These are phyloP conservation scores for Nemania abortiva DNA, from an alignment of 2,329 filamentous ascomycete genomes.

Conservation along the genomic window DNA sequence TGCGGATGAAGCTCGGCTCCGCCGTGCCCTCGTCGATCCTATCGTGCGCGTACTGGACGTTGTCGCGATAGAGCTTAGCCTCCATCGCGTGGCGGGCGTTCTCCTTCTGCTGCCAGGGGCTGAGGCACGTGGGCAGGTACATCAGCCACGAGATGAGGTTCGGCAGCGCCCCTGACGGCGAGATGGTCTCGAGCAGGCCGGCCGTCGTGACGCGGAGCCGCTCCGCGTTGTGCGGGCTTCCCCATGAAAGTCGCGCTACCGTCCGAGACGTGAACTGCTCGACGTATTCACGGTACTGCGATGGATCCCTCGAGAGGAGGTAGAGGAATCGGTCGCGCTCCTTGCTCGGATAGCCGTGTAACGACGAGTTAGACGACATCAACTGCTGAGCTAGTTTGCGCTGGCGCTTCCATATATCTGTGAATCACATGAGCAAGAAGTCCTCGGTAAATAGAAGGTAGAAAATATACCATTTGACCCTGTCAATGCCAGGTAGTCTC, in stretches of 20 bases:
- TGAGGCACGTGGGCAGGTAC: slow-evolving; percentile 55
- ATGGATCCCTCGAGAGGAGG: slow-evolving; percentile 55
- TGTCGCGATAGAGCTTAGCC: slow-evolving; percentile 54
- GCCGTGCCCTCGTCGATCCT: slow-evolving; percentile 51
- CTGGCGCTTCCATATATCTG: slow-evolving; percentile 63
- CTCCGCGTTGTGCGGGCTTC: slow-evolving; percentile 56
- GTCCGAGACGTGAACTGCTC: slow-evolving; percentile 63
- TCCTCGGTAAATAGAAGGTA: not conserved
- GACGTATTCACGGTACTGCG: slow-evolving; percentile 59
- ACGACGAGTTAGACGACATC: slow-evolving; percentile 55
- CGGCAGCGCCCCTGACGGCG: slow-evolving; percentile 58
- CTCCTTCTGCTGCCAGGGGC: slow-evolving; percentile 62
- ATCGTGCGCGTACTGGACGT: slow-evolving; percentile 54
- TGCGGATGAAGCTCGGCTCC: slow-evolving; percentile 57
- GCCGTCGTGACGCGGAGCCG: slow-evolving; percentile 60
- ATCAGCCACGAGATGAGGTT: slow-evolving; percentile 56
- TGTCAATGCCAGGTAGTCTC: slow-evolving; percentile 60
- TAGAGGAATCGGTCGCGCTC: slow-evolving; percentile 62
- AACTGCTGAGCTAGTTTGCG: slow-evolving; percentile 59
- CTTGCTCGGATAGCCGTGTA: slow-evolving; percentile 58
- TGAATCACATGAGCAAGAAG: slow-evolving; percentile 13
- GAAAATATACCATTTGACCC: slow-evolving; percentile 55
- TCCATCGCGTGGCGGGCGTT: slow-evolving; percentile 56
- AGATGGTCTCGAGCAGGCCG: slow-evolving; percentile 60
- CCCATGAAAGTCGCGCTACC: slow-evolving; percentile 61